Conservation (phyloP, 2,329 filamentous ascomycete genomes). For the Fusarium denticulatum region DNA sequence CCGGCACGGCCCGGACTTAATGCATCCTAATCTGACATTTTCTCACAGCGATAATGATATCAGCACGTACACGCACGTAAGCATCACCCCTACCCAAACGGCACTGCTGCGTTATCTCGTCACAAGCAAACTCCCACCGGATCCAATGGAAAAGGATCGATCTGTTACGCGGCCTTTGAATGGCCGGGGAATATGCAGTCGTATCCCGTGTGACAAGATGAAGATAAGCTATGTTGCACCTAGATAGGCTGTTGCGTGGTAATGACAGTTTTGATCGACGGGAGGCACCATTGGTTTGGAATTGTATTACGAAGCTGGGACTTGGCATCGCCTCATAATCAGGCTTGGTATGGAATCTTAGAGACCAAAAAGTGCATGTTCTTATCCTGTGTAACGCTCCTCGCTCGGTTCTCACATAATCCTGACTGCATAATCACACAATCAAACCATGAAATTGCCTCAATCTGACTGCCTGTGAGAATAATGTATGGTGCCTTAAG, state of each 20-base stretch:
- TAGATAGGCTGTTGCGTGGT: not conserved
- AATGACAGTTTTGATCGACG: not conserved
- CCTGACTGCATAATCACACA: not conserved
- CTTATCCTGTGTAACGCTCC: not conserved
- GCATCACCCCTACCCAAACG: not conserved
- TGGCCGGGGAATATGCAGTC: not conserved
- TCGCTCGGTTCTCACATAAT: not conserved
- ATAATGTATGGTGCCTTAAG: not conserved
- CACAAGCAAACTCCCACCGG: not conserved
- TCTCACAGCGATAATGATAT: not conserved
- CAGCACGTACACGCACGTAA: not conserved
- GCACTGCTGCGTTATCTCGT: not conserved
- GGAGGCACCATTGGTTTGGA: not conserved
- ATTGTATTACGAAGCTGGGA: not conserved
- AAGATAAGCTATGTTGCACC: not conserved
- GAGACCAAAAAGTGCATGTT: not conserved
- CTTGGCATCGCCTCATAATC: not conserved
- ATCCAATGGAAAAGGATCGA: not conserved
- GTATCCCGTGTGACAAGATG: not conserved
- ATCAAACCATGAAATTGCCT: not conserved
- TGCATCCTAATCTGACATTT: not conserved
- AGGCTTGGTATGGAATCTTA: not conserved
- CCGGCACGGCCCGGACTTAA: not conserved
- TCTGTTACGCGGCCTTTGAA: not conserved
- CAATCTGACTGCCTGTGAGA: not conserved